Base-by-base conservation (phyloP, 176 grass and related monocot species). In the Avena eriantha region DNA sequence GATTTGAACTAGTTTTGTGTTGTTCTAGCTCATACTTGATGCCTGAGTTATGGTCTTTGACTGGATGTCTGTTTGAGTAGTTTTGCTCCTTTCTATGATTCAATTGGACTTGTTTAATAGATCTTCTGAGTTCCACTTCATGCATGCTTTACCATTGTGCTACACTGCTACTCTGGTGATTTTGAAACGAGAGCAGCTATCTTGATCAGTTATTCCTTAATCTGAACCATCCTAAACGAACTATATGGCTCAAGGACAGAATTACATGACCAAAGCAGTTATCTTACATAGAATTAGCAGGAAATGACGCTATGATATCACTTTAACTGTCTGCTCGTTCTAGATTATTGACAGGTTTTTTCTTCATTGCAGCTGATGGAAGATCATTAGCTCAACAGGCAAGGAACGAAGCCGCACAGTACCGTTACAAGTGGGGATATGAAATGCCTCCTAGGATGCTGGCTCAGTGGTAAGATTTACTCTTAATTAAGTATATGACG, bases 391-490 rank as follows among this genome's bases (percentile, higher is more conserved):
- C 90, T 73, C 78, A 90, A 13, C 55, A 92, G 66, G 93, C 90
- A 80, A 92, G 90, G 82, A 88, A 88, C 47, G 85, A 83, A 90
- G 60, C 82, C 76, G 87, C 93, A 59, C 82, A 87, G 68, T 92
- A 92, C 69, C 87, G 84, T 76, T 75, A 72, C 51, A 88, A 83
- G 72, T 92, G 84, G 93, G 93, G 90, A 83, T 94, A 94, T 92
- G 90, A 92, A 84, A 94, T 94, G 90, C 85, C 93, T 82, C 87
- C 90, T 63, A 65, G 85, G 82, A 54, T 92, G 63, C 77, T 94
- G 56, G 87, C 93, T 14, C 90, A 90, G 22, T 94, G 93, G 93
- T 94, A 91, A 79, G 18, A 65, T 51, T 21, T 88, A 41, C 29
- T 50, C 54, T 85, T 22, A 55, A 43, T 22, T 69, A 74, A 83